Conservation (phyloP, 2,329 filamentous ascomycete species). For the Diaporthe caulivora region DNA sequence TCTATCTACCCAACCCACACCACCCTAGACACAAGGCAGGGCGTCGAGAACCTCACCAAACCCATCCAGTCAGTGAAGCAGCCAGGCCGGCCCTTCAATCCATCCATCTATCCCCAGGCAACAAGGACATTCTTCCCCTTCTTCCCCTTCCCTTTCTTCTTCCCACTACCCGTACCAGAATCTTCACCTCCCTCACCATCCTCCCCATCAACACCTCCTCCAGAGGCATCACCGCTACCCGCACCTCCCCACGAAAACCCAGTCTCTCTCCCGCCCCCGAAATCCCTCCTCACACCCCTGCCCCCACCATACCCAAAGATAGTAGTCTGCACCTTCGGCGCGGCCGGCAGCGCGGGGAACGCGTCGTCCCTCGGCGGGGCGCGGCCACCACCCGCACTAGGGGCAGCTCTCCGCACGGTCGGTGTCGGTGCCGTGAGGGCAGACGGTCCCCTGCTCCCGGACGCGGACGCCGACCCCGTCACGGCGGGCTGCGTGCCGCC, state of each 20-base stretch:
- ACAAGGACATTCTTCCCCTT: slow-evolving; percentile 73
- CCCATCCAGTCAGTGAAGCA: no score
- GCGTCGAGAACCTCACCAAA: no score
- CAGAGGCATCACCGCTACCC: slow-evolving; percentile 40
- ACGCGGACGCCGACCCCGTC: background rate
- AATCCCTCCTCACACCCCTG: slow-evolving; percentile 67
- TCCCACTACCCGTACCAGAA: slow-evolving; percentile 48
- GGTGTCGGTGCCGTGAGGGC: slow-evolving; percentile 3
- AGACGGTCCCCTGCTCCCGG: background rate
- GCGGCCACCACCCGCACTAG: slow-evolving; percentile 25
- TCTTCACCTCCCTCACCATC: slow-evolving; percentile 45
- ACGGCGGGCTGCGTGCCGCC: slow-evolving; percentile 33
- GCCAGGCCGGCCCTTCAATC: no score
- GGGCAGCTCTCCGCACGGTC: slow-evolving; percentile 11
- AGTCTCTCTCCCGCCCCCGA: slow-evolving; percentile 58
- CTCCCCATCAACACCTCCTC: slow-evolving; percentile 38
- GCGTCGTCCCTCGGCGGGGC: slow-evolving; percentile 63
- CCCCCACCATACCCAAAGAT: slow-evolving; percentile 70
- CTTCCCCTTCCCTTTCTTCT: slow-evolving; percentile 70
- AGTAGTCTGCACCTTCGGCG: slow-evolving; percentile 75
- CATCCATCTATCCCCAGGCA: slow-evolving; percentile 65
- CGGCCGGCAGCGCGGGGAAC: slow-evolving; percentile 86
- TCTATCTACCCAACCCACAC: no score
- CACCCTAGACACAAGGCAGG: no score
- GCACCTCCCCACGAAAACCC: slow-evolving; percentile 66